Conservation (phyloP, 345 rosid genomes). For the Camelina hispida region DNA sequence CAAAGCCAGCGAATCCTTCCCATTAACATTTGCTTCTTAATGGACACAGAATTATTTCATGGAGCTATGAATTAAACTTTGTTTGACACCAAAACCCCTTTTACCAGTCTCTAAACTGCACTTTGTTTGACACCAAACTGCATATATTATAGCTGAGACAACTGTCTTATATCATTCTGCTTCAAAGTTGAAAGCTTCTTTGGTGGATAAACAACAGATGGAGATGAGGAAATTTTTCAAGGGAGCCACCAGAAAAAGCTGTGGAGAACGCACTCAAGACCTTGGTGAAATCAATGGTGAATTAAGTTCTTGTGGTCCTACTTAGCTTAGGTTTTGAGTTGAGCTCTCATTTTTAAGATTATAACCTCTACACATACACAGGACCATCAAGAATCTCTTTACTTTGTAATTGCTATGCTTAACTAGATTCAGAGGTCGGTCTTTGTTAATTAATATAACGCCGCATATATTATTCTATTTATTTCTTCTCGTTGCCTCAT, state of each 20-base stretch:
- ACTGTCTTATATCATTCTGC: too few species aligned
- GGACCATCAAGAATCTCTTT: background rate
- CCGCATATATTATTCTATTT: background rate
- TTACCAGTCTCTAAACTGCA: too few species aligned
- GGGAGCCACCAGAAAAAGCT: background rate
- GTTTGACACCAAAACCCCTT: background rate
- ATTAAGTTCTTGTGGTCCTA: background rate
- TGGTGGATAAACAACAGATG: background rate
- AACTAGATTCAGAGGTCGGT: background rate
- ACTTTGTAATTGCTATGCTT: background rate
- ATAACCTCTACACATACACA: background rate
- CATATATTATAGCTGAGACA: too few species aligned
- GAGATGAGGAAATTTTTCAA: background rate
- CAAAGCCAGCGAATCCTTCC: background rate
- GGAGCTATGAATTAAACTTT: background rate
- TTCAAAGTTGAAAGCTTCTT: background rate
- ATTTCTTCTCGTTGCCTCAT: background rate
- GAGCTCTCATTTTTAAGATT: background rate
- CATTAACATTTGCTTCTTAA: background rate
- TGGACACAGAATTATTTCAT: background rate
- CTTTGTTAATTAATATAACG: background rate
- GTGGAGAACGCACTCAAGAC: background rate
- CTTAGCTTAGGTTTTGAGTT: background rate
- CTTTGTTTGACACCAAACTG: too few species aligned
- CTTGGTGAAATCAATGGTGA: too few species aligned